Base-by-base conservation (phyloP, 495 filamentous ascomycete species). In the Immersiella caudata region DNA sequence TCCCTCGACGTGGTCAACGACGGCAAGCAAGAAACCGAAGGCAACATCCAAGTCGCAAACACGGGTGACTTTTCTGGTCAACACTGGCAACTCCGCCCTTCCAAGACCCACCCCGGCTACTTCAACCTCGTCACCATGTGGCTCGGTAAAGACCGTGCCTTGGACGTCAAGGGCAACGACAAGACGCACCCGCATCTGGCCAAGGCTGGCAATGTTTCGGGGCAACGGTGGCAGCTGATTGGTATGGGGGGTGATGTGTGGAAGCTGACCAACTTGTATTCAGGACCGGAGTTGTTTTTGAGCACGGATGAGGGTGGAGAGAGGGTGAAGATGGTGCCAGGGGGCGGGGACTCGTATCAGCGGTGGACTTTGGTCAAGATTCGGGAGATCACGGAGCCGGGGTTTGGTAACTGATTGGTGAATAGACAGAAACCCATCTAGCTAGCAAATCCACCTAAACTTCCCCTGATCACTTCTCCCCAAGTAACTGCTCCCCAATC, bases 1-100 rank as follows among this genome's bases (percentile, higher is more conserved):
- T 40, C 27, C 33, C 59, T 61, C 21, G 59, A 61, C n/a, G 59
- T 61, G 0, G 46, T 61, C 59, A 49, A 61, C 35, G 59, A 61
- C 59, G 59, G 33, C 33, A 61, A 22, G 27, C 59, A 61, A 36
- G 27, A 36, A 22, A 36, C 58, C 59, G 59, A 21, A n/a, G 33
- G 33, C n/a, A 12, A 18, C 12, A 9, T 61, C 35, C 33, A 61
- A 36, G 18, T 61, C 59, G 59, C 59, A 29, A 5, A 21, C 33
- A 61, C 20, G 4, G 33, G 59, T 21, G 21, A 61, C 59, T 61
- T 49, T 8, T 49, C 59, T 6, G 59, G 59, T n/a, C 59, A 61
- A 11, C 33, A 61, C 59, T 61, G 59, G 59, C 59, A 36, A 8
- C 59, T 61, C 20, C 27, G 29, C 59, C 59, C 59, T 6, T 61